A percentile compares a stretch with the other conserved stretches of the same genome.
Evolutionary conservation across 2,329 filamentous ascomycete genomes (phyloP).

Genomic region (Thielaviopsis euricoi): DNA sequence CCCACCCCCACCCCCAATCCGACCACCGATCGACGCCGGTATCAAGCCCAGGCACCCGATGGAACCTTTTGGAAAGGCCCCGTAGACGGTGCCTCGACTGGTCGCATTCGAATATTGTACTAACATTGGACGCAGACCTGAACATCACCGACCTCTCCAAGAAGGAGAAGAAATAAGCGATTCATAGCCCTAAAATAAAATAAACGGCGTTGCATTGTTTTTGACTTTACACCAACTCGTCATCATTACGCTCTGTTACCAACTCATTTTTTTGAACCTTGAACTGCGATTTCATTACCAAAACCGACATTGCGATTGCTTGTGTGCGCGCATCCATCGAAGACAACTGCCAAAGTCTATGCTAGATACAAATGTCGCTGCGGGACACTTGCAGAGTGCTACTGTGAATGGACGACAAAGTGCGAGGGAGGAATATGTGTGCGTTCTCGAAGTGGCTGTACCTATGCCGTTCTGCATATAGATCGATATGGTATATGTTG

Average conservation of each 20-base stretch:
- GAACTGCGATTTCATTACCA: not conserved
- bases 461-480: too few species aligned
- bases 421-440: too few species aligned
- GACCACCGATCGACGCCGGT: not conserved
- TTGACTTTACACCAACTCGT: constrained; percentile 2
- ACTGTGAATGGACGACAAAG: too few species aligned
- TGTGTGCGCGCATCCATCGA: not conserved
- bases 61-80: not conserved
- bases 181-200: constrained; percentile 12
- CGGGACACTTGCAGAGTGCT: too few species aligned
- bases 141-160: constrained; percentile 37
- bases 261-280: not conserved
- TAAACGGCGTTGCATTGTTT: constrained; percentile 13
- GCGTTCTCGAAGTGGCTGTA: too few species aligned
- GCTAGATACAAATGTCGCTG: too few species aligned
- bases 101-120: not conserved
- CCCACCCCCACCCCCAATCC: not conserved
- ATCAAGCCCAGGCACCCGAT: not conserved
- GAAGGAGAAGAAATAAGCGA: constrained; percentile 25
- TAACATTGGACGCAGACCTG: constrained; percentile 24
- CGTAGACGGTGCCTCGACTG: not conserved
- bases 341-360: too few species aligned
- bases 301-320: not conserved
- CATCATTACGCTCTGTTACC: not conserved
- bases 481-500: too few species aligned